Percentiles rank a stretch among this genome's conserved stretches.
phyloP scores from a whole-genome alignment of 139 green algal species.

The Chlamydomonas eustigma region DNA sequence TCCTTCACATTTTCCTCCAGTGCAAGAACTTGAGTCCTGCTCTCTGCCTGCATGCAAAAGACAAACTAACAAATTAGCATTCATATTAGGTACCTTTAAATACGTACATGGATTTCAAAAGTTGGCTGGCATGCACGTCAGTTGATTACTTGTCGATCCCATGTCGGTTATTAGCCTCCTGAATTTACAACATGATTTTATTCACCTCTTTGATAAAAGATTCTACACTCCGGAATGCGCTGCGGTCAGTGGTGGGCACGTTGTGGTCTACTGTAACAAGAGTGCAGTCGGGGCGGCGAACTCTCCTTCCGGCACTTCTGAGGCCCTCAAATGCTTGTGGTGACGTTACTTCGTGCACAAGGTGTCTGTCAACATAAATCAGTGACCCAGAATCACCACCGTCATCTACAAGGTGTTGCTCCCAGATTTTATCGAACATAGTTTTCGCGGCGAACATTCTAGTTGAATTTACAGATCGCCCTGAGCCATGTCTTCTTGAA shows the following conservation, averaged over 20 bases:
- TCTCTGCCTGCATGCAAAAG: conserved; percentile 2
- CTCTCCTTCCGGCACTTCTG: neutral
- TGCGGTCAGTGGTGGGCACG: conserved; percentile 14
- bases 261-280: conserved; percentile 15
- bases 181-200: no score
- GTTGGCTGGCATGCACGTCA: no score
- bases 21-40: conserved; percentile 10
- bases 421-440: conserved; percentile 17
- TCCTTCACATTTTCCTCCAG: conserved; percentile 9
- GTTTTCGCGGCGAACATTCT: neutral
- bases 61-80: no score
- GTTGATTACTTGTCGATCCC: no score
- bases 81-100: no score
- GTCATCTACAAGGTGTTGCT: conserved; percentile 11
- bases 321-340: conserved; percentile 14
- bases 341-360: conserved; percentile 9
- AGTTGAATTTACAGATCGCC: no score
- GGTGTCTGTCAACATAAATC: conserved; percentile 15
- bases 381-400: neutral
- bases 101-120: no score
- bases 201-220: conserved; percentile 3
- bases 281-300: conserved; percentile 14
- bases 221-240: neutral
- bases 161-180: no score
- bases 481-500: no score